A percentile compares a stretch with the other conserved stretches of the same genome.
Evolutionary conservation across 2,329 filamentous ascomycete species (phyloP).

Genomic region (Sporothrix variecibatus): DNA sequence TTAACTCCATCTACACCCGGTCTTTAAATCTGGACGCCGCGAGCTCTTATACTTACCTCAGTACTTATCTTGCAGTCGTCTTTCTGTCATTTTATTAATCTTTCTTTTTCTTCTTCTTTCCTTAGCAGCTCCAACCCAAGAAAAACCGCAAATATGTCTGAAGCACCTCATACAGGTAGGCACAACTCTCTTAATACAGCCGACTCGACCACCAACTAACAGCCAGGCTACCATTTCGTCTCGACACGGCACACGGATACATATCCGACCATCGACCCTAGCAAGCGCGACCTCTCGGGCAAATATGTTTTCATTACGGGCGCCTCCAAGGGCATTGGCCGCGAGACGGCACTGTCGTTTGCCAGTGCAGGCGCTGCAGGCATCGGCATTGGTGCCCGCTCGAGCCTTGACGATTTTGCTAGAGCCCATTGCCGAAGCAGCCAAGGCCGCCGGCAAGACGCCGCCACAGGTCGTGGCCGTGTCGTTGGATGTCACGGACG

Average conservation of each 20-base stretch:
- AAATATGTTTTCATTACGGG: constrained; percentile 36
- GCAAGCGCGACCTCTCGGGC: constrained; percentile 31
- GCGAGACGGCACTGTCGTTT: constrained; percentile 43
- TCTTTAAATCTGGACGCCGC: not conserved
- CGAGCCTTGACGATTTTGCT: constrained; percentile 44
- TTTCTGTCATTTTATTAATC: not conserved
- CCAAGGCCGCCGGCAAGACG: constrained; percentile 33
- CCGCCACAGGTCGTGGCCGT: constrained; percentile 36
- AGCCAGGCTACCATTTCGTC: constrained; percentile 29
- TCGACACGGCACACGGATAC: constrained; percentile 36
- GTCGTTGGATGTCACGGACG: constrained; percentile 41
- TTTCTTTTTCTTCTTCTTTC: not conserved
- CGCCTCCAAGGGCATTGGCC: constrained; percentile 35
- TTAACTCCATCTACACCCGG: not conserved
- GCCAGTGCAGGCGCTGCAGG: constrained; percentile 51
- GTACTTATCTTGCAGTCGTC: not conserved
- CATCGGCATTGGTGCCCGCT: constrained; percentile 56
- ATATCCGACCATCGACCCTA: constrained; percentile 35
- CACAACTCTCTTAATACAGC: too few relatives aligned
- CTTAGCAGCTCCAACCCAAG: not conserved
- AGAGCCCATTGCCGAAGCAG: constrained; percentile 42
- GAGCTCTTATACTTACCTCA: not conserved
- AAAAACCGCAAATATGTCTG: constrained; percentile 5
- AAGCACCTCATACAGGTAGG: constrained; percentile 17
- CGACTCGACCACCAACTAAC: not conserved